phyloP scores from a whole-genome alignment of 371 early-diverging fungal species.

The Smittium culicis region DNA sequence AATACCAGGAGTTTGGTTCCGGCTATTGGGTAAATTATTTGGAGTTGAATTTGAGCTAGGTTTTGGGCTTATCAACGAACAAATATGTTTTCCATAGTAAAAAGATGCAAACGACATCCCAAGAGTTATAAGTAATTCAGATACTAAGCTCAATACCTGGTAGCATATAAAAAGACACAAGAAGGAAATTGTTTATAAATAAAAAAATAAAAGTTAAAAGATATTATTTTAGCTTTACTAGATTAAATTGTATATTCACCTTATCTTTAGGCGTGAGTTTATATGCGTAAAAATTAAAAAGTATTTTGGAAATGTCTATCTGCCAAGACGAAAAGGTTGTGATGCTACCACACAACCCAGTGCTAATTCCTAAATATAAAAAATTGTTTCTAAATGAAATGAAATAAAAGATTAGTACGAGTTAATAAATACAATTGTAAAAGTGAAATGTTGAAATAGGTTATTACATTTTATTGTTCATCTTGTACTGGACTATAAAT shows the following conservation, averaged over 20 bases:
- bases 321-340: conserved; percentile 79
- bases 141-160: too few species aligned
- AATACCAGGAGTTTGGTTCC: too few species aligned
- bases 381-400: conserved; percentile 21
- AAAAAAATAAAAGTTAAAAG: too few species aligned
- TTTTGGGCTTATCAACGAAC: conserved; percentile 13
- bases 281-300: conserved; percentile 22
- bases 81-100: conserved; percentile 20
- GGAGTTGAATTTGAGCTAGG: not conserved
- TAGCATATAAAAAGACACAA: too few species aligned
- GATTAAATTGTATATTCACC: too few species aligned
- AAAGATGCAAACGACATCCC: conserved; percentile 14
- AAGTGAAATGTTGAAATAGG: not conserved
- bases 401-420: too few species aligned
- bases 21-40: not conserved
- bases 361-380: conserved; percentile 43
- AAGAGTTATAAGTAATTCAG: conserved; percentile 13
- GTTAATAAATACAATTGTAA: too few species aligned
- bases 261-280: conserved; percentile 17
- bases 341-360: conserved; percentile 74
- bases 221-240: too few species aligned
- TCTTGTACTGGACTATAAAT: not conserved
- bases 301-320: conserved; percentile 38
- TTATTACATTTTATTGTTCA: not conserved
- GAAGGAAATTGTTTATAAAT: too few species aligned